Percentiles rank a stretch among this genome's conserved stretches.
Conservation (phyloP, 2,329 filamentous ascomycete species). For the Nigrospora oryzae region DNA sequence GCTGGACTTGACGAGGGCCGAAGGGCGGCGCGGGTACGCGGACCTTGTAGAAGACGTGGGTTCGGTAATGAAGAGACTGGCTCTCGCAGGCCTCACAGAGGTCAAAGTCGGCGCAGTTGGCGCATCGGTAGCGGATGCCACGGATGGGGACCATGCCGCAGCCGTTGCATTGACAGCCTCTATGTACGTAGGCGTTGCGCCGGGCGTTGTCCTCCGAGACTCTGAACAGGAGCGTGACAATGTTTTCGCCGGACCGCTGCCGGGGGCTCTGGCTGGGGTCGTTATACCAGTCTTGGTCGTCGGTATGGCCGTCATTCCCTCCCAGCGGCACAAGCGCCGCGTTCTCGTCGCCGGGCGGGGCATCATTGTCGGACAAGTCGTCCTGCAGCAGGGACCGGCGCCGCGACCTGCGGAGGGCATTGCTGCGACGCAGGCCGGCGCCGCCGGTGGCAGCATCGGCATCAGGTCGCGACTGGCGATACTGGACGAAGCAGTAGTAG, state of each 20-base stretch:
- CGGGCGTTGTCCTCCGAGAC: slow-evolving; percentile 90
- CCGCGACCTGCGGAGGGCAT: slow-evolving; percentile 50
- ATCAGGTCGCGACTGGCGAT: slow-evolving; percentile 14
- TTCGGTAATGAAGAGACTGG: slow-evolving; percentile 69
- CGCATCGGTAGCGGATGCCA: slow-evolving; percentile 86
- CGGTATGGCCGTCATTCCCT: slow-evolving; percentile 15
- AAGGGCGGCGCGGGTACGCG: slow-evolving; percentile 81
- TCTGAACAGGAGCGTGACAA: slow-evolving; percentile 78
- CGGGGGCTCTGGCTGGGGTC: slow-evolving; percentile 29
- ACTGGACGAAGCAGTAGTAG: slow-evolving; percentile 34
- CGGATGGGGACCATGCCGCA: slow-evolving; percentile 85
- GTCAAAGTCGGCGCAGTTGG: slow-evolving; percentile 94
- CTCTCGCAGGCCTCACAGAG: slow-evolving; percentile 91
- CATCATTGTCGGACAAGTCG: slow-evolving; percentile 29
- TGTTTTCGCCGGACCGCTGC: slow-evolving; percentile 61
- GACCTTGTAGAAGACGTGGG: slow-evolving; percentile 95
- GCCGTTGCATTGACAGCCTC: slow-evolving; percentile 85
- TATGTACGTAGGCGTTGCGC: slow-evolving; percentile 81
- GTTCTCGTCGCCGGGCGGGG: slow-evolving; percentile 32
- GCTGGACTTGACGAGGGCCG: slow-evolving; percentile 69
- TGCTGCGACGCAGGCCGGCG: slow-evolving; percentile 52
- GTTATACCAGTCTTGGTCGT: slow-evolving; percentile 44
- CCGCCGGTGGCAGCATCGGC: slow-evolving; percentile 13
- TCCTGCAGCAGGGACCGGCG: slow-evolving; percentile 26
- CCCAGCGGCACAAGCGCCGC: slow-evolving; percentile 19